These are phyloP conservation scores for Neurospora terricola DNA, from an alignment of 495 filamentous ascomycete genomes.

Conservation along the genomic window DNA sequence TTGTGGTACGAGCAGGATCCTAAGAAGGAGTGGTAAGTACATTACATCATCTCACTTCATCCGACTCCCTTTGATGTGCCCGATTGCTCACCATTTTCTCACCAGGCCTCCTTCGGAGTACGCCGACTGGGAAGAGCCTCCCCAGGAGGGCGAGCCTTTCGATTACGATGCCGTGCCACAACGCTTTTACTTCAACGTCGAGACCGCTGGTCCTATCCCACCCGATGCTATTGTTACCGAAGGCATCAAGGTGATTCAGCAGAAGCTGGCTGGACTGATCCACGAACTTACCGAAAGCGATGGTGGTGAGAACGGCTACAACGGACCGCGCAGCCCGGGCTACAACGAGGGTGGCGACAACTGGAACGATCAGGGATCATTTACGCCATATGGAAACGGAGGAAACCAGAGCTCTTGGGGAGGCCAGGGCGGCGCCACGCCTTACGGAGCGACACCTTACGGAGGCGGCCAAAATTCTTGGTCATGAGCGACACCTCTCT, in stretches of 20 bases:
- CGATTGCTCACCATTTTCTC: neutral
- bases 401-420: slow-evolving; percentile 56
- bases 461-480: slow-evolving; percentile 15
- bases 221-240: slow-evolving; percentile 81
- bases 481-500: slow-evolving; percentile 10
- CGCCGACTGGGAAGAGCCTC: slow-evolving; percentile 74
- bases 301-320: slow-evolving; percentile 43
- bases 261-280: slow-evolving; percentile 81
- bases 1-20: slow-evolving; percentile 90
- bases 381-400: slow-evolving; percentile 60
- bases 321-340: slow-evolving; percentile 51
- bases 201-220: slow-evolving; percentile 76
- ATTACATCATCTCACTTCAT: neutral
- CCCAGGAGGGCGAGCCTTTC: slow-evolving; percentile 72
- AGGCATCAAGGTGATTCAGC: slow-evolving; percentile 80
- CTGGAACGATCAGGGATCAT: slow-evolving; percentile 54
- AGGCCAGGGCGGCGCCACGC: slow-evolving; percentile 62
- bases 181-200: slow-evolving; percentile 86
- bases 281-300: slow-evolving; percentile 53
- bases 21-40: slow-evolving; percentile 75
- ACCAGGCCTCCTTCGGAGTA: slow-evolving; percentile 78
- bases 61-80: neutral
- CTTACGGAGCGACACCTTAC: slow-evolving; percentile 34
- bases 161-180: slow-evolving; percentile 80
- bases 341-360: slow-evolving; percentile 48